These are phyloP conservation scores for Pichia sp. DNA, from an alignment of 1,139 yeast genomes.

Conservation along the genomic window DNA sequence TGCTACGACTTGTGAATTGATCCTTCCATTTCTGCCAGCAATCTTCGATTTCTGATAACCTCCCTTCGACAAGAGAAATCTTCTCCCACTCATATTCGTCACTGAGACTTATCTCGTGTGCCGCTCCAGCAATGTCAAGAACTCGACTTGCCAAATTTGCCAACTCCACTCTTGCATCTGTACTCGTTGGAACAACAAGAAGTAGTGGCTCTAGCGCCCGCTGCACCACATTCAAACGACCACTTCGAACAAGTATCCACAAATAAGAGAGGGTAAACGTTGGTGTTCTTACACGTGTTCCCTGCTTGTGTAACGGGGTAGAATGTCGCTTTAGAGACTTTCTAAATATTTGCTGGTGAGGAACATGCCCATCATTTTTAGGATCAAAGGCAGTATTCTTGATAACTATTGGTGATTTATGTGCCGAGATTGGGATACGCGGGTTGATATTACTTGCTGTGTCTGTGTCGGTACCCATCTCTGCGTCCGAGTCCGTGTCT, in stretches of 20 bases:
- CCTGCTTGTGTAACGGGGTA: conserved; percentile 35
- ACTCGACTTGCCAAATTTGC: conserved; percentile 17
- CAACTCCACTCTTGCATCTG: conserved; percentile 21
- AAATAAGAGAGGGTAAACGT: conserved; percentile 34
- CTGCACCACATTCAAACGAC: conserved; percentile 26
- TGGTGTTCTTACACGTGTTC: conserved; percentile 36
- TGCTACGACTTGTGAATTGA: conserved; percentile 9
- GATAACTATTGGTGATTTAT: background rate
- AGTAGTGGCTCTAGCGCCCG: conserved; percentile 36
- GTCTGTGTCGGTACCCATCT: background rate
- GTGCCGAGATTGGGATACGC: background rate
- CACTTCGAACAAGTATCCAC: conserved; percentile 33
- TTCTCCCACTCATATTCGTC: conserved; percentile 10
- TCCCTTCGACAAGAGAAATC: conserved; percentile 3
- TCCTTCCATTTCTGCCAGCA: conserved; percentile 18
- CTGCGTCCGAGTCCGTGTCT: background rate
- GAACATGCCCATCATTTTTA: background rate
- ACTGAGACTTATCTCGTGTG: conserved; percentile 1
- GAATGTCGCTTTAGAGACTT: conserved; percentile 10
- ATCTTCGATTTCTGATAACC: conserved; percentile 10
- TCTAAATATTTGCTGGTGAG: conserved; percentile 9
- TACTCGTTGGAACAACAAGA: conserved; percentile 40
- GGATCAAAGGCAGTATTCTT: conserved; percentile 11
- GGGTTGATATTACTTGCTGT: background rate
- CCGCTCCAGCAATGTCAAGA: conserved; percentile 21